Evolutionary conservation across 257 asterid genomes (phyloP).

Genomic region (Penstemon newberryi): DNA sequence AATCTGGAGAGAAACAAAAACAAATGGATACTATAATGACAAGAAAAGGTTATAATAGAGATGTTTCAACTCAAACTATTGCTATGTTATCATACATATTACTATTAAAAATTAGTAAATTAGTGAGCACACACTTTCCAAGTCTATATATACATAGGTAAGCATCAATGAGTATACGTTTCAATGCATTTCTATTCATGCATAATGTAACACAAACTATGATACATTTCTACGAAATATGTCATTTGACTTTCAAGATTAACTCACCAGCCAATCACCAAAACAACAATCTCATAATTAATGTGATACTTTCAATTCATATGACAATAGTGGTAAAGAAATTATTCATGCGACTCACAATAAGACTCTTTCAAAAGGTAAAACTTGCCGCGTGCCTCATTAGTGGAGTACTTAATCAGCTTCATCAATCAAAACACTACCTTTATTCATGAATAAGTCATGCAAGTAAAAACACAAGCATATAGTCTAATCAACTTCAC

Average conservation of each 20-base stretch:
- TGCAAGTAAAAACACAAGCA: constrained; percentile 1
- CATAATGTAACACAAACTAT: not conserved
- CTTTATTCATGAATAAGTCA: not conserved
- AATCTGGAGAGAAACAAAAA: constrained; percentile 51
- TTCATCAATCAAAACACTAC: not conserved
- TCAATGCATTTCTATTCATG: not conserved
- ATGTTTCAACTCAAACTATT: not conserved
- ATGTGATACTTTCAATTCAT: no score
- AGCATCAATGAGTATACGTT: no score
- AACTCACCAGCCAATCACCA: not conserved
- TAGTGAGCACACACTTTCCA: not conserved
- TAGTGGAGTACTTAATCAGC: not conserved
- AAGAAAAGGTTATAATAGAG: constrained; percentile 1
- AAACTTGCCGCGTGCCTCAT: not conserved
- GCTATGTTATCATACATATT: not conserved
- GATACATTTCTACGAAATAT: not conserved
- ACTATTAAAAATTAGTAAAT: not conserved
- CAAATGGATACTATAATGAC: constrained; percentile 25
- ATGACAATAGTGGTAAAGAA: no score
- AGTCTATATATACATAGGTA: no score
- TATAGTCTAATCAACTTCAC: not conserved
- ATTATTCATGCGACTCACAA: not conserved
- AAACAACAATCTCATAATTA: not conserved
- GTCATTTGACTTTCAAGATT: not conserved
- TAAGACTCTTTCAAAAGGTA: not conserved